phyloP scores from a whole-genome alignment of 1,284 basidiomycete species.

The Malassezia pachydermatis region DNA sequence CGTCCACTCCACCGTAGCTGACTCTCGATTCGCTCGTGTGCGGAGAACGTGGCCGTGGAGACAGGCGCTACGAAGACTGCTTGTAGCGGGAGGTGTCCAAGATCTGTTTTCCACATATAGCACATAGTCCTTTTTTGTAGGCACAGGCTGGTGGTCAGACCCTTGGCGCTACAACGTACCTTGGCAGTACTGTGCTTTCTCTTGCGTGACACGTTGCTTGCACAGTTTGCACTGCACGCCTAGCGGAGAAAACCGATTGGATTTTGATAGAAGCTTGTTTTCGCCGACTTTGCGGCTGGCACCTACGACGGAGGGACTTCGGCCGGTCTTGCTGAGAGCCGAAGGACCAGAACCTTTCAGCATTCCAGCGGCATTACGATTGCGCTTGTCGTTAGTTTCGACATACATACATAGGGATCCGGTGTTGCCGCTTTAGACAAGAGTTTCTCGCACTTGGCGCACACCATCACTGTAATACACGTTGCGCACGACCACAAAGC shows the following conservation, averaged over 20 bases:
- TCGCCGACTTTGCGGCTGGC: slow-evolving; percentile 19
- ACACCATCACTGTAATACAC: slow-evolving; percentile 17
- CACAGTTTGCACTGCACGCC: slow-evolving; percentile 28
- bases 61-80: slow-evolving; percentile 14
- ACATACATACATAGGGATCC: slow-evolving; percentile 21
- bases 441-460: slow-evolving; percentile 23
- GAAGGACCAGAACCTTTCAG: slow-evolving; percentile 14
- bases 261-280: slow-evolving; percentile 23
- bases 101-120: slow-evolving; percentile 31
- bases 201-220: slow-evolving; percentile 22
- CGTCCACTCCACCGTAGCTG: too few species aligned
- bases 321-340: not conserved
- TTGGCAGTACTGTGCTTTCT: slow-evolving; percentile 26
- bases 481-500: not conserved
- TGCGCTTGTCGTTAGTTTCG: slow-evolving; percentile 11
- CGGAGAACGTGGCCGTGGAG: too few species aligned
- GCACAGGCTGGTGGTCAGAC: slow-evolving; percentile 20
- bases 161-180: slow-evolving; percentile 14
- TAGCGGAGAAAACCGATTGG: slow-evolving; percentile 22
- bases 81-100: slow-evolving; percentile 25
- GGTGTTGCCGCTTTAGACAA: slow-evolving; percentile 17
- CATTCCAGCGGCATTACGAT: slow-evolving; percentile 17
- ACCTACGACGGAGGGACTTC: not conserved
- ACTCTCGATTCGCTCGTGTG: not conserved
- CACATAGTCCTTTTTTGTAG: slow-evolving; percentile 28